Evolutionary conservation across 164 flowering plant genomes (phyloP).

Genomic region (Tetracentron sinense): DNA sequence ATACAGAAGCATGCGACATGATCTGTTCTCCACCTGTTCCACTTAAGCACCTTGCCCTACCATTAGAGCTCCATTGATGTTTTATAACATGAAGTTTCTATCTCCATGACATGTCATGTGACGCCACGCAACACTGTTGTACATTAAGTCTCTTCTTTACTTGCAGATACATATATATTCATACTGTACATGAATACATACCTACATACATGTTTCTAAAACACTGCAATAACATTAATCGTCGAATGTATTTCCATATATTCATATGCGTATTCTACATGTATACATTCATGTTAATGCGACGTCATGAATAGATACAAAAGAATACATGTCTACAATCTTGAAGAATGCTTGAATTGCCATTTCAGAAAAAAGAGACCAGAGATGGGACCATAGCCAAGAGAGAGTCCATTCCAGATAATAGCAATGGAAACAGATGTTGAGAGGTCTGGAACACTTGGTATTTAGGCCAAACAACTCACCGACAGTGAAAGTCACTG

Average conservation of each 20-base stretch:
- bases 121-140: too few relatives aligned
- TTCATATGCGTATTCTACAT: too few relatives aligned
- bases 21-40: neutral
- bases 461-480: neutral
- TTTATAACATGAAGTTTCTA: too few relatives aligned
- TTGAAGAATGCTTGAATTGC: neutral
- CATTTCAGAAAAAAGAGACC: neutral
- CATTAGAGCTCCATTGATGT: neutral
- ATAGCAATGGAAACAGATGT: neutral
- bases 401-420: neutral
- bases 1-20: neutral
- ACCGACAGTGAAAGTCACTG: conserved; percentile 1
- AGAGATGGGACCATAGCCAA: neutral
- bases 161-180: too few relatives aligned
- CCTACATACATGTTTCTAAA: too few relatives aligned
- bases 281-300: neutral
- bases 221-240: too few relatives aligned
- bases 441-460: neutral
- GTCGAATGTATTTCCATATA: too few relatives aligned
- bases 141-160: too few relatives aligned
- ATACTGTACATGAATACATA: too few relatives aligned
- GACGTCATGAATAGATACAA: neutral
- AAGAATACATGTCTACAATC: neutral
- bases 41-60: neutral
- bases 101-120: too few relatives aligned